Conservation (phyloP, 2,329 filamentous ascomycete species). For the Cadophora gregata region DNA sequence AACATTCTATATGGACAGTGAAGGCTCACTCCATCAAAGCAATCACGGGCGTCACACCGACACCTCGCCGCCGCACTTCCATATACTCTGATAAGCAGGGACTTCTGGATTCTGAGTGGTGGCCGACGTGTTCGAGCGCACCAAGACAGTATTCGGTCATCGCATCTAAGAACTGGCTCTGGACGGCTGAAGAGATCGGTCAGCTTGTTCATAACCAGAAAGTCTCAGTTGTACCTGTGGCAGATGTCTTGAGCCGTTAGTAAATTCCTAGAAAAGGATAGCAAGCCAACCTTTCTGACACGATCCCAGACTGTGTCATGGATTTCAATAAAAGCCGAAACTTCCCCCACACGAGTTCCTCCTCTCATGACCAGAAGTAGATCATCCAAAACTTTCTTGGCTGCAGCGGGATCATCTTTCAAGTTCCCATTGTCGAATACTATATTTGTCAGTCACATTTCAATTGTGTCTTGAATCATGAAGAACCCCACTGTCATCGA, state of each 20-base stretch:
- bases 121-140: slow-evolving; percentile 16
- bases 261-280: too few relatives aligned
- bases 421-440: slow-evolving; percentile 25
- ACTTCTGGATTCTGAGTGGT: neutral
- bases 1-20: neutral
- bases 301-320: slow-evolving; percentile 23
- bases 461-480: too few relatives aligned
- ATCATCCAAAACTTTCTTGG: neutral
- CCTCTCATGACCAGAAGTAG: slow-evolving; percentile 8
- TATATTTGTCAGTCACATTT: neutral
- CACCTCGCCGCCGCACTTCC: slow-evolving; percentile 4
- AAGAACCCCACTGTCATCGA: slow-evolving; percentile 22
- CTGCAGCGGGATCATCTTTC: neutral
- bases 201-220: neutral
- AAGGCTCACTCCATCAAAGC: slow-evolving; percentile 20
- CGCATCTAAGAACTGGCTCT: slow-evolving; percentile 13
- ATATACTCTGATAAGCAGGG: slow-evolving; percentile 21
- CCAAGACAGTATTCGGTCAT: slow-evolving; percentile 21
- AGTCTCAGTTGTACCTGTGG: neutral
- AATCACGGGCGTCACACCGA: slow-evolving; percentile 22
- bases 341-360: neutral
- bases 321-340: slow-evolving; percentile 12
- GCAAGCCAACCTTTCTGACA: slow-evolving; percentile 2
- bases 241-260: neutral
- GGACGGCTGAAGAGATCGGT: neutral